Base-by-base conservation (phyloP, 1,139 yeast species). In the Zygoascus hellenicus region DNA sequence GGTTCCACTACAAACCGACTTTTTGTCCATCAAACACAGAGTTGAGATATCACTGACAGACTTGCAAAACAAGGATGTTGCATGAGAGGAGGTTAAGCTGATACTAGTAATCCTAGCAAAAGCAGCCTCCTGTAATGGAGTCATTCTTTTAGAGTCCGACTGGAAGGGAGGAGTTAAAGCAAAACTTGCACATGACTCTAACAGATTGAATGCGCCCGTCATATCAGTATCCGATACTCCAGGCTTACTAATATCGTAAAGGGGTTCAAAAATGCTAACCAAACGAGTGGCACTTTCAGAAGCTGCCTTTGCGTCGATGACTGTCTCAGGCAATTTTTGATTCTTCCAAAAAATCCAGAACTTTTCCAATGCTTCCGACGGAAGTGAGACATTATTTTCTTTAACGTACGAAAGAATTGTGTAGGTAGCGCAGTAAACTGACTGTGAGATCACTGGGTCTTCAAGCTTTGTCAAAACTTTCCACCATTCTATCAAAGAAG, bases 311-410 rank as follows among this genome's bases (percentile, higher is more conserved):
- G 60, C 51, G 28, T 58, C 61, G 1, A 46, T 42, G 6, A 38
- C 39, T 11, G 29, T 54, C 61, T 43, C 64, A 60, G 55, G 63
- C 68, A 70, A 54, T 58, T 47, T 37, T 72, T 81, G 77, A 1
- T 67, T 57, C 1, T 74, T 63, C 96, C 96, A 89, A 52, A 85
- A 81, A 0, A 70, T 64, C 62, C 80, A 83, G 2, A 81, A 64
- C 31, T 70, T 58, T 4, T 70, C 66, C 30, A 75, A 56, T 7
- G 80, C 65, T 2, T 60, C 67, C 0, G 46, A 42, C 0, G 79
- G 71, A 5, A 71, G 49, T 13, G 22, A 11, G 3, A 29, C 48
- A 13, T 49, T 41, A 34, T 42, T 15, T n/a, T 38, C 49, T 11
- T 42, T 34, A 35, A 77, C 64, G 1, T 68, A 59, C 1, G 55